Conservation (phyloP, 169 alveolate species). For the Plasmodium sp. region DNA sequence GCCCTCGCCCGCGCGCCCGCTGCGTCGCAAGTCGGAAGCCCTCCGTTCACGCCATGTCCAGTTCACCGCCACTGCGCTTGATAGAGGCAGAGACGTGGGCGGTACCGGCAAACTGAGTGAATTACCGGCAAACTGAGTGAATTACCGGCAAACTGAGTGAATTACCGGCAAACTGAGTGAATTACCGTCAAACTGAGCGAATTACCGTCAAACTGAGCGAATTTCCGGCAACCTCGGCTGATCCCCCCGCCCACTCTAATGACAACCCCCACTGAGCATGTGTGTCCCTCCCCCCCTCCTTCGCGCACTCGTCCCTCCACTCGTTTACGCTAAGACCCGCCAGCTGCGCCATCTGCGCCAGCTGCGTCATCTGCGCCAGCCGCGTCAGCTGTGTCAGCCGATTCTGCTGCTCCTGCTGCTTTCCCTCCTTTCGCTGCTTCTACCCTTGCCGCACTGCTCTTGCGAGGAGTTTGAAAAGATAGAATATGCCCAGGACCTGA, state of each 20-base stretch:
- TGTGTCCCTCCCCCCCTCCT: background rate
- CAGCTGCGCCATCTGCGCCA: no score
- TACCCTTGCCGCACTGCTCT: background rate
- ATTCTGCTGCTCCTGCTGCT: background rate
- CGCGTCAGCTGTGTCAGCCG: no score
- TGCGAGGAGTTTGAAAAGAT: slow-evolving; percentile 41
- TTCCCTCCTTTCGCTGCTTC: background rate
- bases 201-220: no score
- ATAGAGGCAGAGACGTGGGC: background rate
- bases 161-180: no score
- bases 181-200: no score
- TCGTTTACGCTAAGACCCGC: background rate
- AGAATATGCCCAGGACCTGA: slow-evolving; percentile 27
- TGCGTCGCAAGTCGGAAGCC: background rate
- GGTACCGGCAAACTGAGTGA: background rate
- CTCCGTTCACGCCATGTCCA: background rate
- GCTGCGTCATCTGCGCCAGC: no score
- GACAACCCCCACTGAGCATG: slow-evolving; percentile 1
- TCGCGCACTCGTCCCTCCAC: background rate
- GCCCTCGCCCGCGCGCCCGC: no score
- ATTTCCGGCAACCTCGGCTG: background rate
- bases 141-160: no score
- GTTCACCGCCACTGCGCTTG: background rate
- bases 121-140: no score
- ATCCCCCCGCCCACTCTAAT: background rate